Evolutionary conservation across 2,329 filamentous ascomycete genomes (phyloP), one percentile per base, ranked within the genome.

Genomic region (Calonectria pseudoreteaudii): DNA sequence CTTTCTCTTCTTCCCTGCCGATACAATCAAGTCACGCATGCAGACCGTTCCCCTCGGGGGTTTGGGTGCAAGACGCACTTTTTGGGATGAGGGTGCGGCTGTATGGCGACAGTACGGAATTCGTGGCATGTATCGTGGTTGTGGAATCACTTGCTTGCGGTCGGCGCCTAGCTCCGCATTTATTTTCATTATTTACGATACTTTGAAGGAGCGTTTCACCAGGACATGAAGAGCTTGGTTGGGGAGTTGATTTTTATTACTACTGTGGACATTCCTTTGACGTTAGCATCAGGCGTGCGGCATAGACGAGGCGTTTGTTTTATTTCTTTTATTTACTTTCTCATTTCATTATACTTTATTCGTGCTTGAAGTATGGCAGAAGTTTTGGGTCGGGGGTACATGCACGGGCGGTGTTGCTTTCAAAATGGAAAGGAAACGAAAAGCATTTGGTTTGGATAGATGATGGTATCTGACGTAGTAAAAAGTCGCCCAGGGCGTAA

Each of bases 21-120:
- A 99, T 83, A 99, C 97, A 0, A 94, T 99, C 87, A 99, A 99
- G 86, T 97, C 94, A 23, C 92, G 96, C 62, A 98, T 99, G 93
- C 97, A 99, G 86, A 99, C 97, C 0, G 90, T 94, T 68, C 93
- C 95, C 7, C 87, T 95, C 53, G 90, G 89, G 38, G 87, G 88
- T 11, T 85, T 87, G 28, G 87, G 87, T 2, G 85, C 86, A 70
- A 89, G 90, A 68, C 90, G 90, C 52, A 93, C 92, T 0, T 98
- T 99, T 81, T 90, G 89, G 86, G 87, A 89, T 47, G 95, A 97
- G 73, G 92, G 93, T 0, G 89, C 86, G 71, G 89, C 91, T 20
- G 85, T 98, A n/a, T 99, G 95, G 94, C 90, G 88, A 74, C 91
- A 95, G 80, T 92, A 96, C 73, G 97, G 97, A 0, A 73, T 98